Conservation (phyloP, 176 grass and related monocot species). For the Ananas comosus region DNA sequence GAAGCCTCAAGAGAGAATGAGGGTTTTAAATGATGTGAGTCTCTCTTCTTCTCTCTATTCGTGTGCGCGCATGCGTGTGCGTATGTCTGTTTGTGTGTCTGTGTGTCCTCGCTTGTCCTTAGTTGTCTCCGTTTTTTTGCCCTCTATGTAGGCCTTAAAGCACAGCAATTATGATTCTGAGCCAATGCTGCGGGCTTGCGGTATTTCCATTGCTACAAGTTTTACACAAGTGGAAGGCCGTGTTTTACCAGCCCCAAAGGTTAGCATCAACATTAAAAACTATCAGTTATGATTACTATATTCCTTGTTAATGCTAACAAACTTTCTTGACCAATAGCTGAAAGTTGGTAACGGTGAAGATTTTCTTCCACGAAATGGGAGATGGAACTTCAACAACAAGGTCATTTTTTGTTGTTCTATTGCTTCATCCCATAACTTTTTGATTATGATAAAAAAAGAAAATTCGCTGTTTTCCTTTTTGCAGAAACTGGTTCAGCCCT, state of each 20-base stretch:
- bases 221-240: conserved; percentile 71
- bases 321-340: conserved; percentile 34
- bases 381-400: conserved; percentile 96
- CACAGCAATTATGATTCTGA: conserved; percentile 59
- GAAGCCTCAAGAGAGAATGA: conserved; percentile 82
- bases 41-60: background rate
- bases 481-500: conserved; percentile 51
- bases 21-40: conserved; percentile 48
- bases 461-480: background rate
- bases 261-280: background rate
- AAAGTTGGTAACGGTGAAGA: conserved; percentile 68
- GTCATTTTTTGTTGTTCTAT: conserved; percentile 15
- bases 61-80: background rate
- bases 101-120: conserved; percentile 1
- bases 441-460: conserved; percentile 6
- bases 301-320: background rate
- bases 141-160: conserved; percentile 30
- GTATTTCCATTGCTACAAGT: conserved; percentile 43
- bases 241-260: conserved; percentile 59
- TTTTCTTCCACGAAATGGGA: conserved; percentile 55
- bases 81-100: background rate
- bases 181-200: conserved; percentile 59
- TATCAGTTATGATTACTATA: background rate
- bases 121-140: background rate
- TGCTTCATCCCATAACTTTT: background rate